Evolutionary conservation across 1,284 basidiomycete species (phyloP), one percentile per base, ranked within the genome.

Genomic region (Coniferiporia weirii): DNA sequence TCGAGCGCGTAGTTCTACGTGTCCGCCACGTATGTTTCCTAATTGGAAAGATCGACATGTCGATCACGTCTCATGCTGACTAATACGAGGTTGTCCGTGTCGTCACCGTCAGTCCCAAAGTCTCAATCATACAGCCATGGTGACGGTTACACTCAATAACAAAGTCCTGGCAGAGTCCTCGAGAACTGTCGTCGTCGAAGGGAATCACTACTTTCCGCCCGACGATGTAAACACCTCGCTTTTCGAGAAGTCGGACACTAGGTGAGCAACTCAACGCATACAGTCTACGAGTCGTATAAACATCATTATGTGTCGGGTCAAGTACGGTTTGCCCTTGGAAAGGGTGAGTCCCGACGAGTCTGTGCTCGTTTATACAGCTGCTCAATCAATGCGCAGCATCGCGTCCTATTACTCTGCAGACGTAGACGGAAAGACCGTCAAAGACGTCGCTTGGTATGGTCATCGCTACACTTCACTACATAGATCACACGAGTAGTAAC

Each of bases 311-410:
- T 56, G 48, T 35, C 50, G n/a, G 47, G 46, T 49, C 45, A 40
- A 85, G 84, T 58, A 74, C 79, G 10, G 62, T 71, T 4, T 88
- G 86, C 66, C 72, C 77, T 2, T 85, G 84, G 83, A 88, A 89
- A 70, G 86, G 85, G 84, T 86, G 65, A 58, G 73, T 64, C 3
- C 6, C 15, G 35, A 35, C 38, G 12, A 40, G 2, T 2, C 15
- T 3, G 3, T 40, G 38, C 15, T 40, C 8, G 50, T 22, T 38
- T 38, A 34, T 19, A 10, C 40, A 43, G 36, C 51, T 36, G 22
- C 61, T 15, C 64, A 36, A 13, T 40, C 38, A 44, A 19, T 43
- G 49, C 40, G 4, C 63, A 87, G 86, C 46, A 75, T 72, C 1
- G 86, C 87, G 1, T 75, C 80, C 1, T 88, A 87, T 65, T 87